Conservation (phyloP, 1,284 basidiomycete species). For the Moesziomyces sp. region DNA sequence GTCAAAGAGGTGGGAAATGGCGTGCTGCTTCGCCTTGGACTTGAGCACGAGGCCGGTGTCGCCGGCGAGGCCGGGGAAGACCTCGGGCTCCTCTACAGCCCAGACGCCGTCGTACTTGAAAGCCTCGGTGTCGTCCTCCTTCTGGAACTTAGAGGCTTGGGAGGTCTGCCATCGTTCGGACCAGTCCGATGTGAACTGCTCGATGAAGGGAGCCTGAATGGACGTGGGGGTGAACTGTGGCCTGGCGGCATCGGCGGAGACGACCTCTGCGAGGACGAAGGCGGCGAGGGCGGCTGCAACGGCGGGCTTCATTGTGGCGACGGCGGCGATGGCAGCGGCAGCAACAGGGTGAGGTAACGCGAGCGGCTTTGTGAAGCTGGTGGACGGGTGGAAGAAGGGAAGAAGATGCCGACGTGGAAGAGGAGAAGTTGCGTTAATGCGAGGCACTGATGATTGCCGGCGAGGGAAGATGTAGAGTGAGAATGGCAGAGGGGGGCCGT, state of each 20-base stretch:
- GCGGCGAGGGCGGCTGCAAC: slow-evolving; percentile 41
- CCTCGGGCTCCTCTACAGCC: slow-evolving; percentile 89
- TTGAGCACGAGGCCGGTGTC: slow-evolving; percentile 70
- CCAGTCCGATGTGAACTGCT: slow-evolving; percentile 96
- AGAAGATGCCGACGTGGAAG: neutral
- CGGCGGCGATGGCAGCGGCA: neutral
- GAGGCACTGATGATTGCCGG: too few species aligned
- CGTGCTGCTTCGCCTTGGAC: slow-evolving; percentile 92
- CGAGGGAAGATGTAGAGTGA: too few species aligned
- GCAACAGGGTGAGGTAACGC: neutral
- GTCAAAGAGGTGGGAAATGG: slow-evolving; percentile 91
- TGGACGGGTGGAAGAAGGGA: neutral
- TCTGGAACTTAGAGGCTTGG: slow-evolving; percentile 86
- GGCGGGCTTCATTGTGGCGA: slow-evolving; percentile 36
- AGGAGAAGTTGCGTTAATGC: too few species aligned
- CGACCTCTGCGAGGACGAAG: slow-evolving; percentile 42
- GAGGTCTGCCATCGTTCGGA: slow-evolving; percentile 92
- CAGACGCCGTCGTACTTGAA: slow-evolving; percentile 98
- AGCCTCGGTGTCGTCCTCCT: slow-evolving; percentile 57
- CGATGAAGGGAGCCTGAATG: slow-evolving; percentile 91
- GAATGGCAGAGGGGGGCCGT: slow-evolving; percentile 25
- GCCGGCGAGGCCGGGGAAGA: slow-evolving; percentile 72
- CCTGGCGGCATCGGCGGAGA: slow-evolving; percentile 31
- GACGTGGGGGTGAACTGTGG: slow-evolving; percentile 75
- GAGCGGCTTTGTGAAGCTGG: neutral